A percentile compares a stretch with the other conserved stretches of the same genome.
These are phyloP conservation scores for Penicillium griseofulvum DNA, from an alignment of 2,329 filamentous ascomycete species.

Conservation along the genomic window DNA sequence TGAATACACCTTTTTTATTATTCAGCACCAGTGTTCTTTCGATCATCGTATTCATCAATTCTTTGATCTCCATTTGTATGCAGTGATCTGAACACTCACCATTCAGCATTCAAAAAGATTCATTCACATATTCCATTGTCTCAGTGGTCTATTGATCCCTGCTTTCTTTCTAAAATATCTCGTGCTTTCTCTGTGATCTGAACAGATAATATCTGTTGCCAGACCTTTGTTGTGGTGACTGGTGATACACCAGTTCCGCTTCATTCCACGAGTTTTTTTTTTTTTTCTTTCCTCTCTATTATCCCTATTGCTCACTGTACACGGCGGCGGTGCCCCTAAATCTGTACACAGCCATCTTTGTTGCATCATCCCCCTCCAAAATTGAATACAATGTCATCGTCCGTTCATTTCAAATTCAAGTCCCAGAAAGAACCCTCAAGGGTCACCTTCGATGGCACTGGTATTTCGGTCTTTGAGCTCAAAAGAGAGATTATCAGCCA, in stretches of 20 bases:
- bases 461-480: constrained; percentile 96
- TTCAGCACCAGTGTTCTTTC: constrained; percentile 21
- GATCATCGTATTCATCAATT: constrained; percentile 31
- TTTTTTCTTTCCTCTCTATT: constrained; percentile 13
- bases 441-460: constrained; percentile 95
- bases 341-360: constrained; percentile 27
- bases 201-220: constrained; percentile 4
- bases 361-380: constrained; percentile 22
- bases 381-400: constrained; percentile 75
- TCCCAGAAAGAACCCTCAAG: constrained; percentile 93
- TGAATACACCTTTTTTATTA: constrained; percentile 10
- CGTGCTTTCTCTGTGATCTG: background rate
- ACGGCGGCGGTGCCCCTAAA: constrained; percentile 24
- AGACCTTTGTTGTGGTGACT: background rate
- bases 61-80: constrained; percentile 34
- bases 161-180: constrained; percentile 15
- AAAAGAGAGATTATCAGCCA: constrained; percentile 98
- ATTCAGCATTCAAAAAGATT: constrained; percentile 28
- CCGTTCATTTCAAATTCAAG: constrained; percentile 99
- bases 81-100: constrained; percentile 30
- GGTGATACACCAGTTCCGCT: background rate
- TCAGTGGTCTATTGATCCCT: constrained; percentile 25
- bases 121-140: constrained; percentile 27
- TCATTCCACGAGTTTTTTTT: background rate
- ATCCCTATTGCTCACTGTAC: constrained; percentile 26